Conservation (phyloP, 2,329 filamentous ascomycete genomes). For the Trichoderma breve region DNA sequence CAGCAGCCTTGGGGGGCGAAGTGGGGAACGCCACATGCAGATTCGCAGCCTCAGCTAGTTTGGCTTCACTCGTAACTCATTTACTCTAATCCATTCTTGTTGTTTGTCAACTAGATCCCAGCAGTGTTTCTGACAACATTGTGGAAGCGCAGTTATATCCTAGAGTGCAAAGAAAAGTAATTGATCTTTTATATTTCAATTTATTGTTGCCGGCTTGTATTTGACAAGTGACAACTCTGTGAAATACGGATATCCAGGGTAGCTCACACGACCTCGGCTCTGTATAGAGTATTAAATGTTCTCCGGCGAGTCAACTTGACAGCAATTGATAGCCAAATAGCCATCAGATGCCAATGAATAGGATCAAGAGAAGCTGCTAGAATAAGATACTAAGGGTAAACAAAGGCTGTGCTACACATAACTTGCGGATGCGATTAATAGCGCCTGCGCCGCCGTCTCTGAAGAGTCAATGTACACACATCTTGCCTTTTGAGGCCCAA, state of each 20-base stretch:
- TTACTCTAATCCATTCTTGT: neutral
- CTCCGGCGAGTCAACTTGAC: neutral
- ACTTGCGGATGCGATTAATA: neutral
- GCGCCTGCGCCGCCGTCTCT: neutral
- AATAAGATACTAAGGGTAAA: neutral
- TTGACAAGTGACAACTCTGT: neutral
- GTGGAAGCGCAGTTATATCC: neutral
- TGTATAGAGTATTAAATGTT: neutral
- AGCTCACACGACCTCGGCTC: neutral
- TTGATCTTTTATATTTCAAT: neutral
- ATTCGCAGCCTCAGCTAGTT: neutral
- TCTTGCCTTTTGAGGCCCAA: neutral
- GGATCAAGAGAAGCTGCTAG: neutral
- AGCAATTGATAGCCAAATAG: neutral
- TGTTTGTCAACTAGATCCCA: neutral
- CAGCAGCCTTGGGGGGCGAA: neutral
- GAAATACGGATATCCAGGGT: neutral
- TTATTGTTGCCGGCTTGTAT: neutral
- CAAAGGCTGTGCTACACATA: neutral
- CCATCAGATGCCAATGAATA: neutral
- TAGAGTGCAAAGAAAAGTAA: neutral
- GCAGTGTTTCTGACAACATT: neutral
- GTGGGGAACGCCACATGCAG: constrained; percentile 6
- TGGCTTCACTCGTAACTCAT: neutral
- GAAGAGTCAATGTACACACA: neutral